Conservation (phyloP, 805 yeast genomes). For the Wickerhamiella bombiphila region DNA sequence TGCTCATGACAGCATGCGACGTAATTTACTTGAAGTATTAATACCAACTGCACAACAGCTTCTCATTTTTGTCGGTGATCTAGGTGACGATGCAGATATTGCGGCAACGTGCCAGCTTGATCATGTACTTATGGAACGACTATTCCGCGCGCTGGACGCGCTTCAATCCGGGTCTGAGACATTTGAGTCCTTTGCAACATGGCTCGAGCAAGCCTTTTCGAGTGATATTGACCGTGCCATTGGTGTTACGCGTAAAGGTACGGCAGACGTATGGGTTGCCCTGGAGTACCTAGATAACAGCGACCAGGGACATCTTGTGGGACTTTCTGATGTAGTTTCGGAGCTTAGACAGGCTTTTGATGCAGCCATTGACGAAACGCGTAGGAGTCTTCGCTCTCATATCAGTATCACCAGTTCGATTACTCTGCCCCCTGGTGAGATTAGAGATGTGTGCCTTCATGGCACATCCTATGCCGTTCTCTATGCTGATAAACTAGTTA, state of each 20-base stretch:
- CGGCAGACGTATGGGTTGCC: not conserved
- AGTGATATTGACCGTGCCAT: slow-evolving; percentile 15
- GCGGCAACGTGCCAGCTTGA: too few relatives aligned
- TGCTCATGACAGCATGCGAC: slow-evolving; percentile 5
- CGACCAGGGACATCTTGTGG: not conserved
- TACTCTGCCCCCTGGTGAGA: not conserved
- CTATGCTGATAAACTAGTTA: not conserved
- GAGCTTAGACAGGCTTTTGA: not conserved
- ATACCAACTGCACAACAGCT: slow-evolving; percentile 4
- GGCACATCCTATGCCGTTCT: not conserved
- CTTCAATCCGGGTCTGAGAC: not conserved
- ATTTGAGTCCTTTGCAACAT: slow-evolving; percentile 12
- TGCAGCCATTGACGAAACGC: not conserved
- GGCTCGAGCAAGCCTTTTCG: slow-evolving; percentile 10
- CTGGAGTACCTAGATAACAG: not conserved
- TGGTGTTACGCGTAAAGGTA: slow-evolving; percentile 5
- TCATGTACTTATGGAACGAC: slow-evolving; percentile 3
- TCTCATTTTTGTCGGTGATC: slow-evolving; percentile 3
- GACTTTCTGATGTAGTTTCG: not conserved
- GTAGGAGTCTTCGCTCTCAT: not conserved
- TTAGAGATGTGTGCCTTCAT: not conserved
- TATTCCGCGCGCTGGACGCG: not conserved
- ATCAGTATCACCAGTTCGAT: not conserved
- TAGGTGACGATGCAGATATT: not conserved
- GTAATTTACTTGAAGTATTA: slow-evolving; percentile 1